Conservation (phyloP, 1,284 basidiomycete species). For the Fomitiporia mediterranea region DNA sequence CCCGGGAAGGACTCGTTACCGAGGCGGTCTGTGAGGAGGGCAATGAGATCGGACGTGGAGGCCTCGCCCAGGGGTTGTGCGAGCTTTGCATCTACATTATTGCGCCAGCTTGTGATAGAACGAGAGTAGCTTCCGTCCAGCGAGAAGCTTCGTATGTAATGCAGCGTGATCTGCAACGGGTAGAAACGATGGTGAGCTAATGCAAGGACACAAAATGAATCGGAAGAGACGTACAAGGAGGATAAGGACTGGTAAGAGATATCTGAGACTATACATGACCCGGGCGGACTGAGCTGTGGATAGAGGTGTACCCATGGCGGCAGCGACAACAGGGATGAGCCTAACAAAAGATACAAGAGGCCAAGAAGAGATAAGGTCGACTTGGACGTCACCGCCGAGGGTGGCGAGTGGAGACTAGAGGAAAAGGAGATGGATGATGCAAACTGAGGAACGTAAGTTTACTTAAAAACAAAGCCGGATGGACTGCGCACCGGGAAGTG, state of each 20-base stretch:
- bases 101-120: constrained; percentile 4
- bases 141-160: constrained; percentile 19
- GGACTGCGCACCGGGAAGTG: too few relatives aligned
- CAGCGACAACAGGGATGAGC: not conserved
- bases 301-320: constrained; percentile 16
- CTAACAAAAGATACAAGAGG: too few relatives aligned
- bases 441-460: too few relatives aligned
- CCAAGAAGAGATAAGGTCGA: too few relatives aligned
- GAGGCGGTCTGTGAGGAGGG: constrained; percentile 15
- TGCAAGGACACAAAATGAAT: not conserved
- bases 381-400: too few relatives aligned
- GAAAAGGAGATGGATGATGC: too few relatives aligned
- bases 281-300: constrained; percentile 17
- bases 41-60: constrained; percentile 18
- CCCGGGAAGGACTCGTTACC: constrained; percentile 12
- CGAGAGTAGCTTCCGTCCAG: constrained; percentile 10
- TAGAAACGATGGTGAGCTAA: not conserved
- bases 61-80: constrained; percentile 13
- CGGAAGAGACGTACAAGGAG: constrained; percentile 14
- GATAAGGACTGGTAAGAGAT: constrained; percentile 14
- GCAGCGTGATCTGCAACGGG: constrained; percentile 13
- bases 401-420: too few relatives aligned
- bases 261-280: constrained; percentile 12
- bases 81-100: constrained; percentile 2
- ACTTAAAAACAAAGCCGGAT: too few relatives aligned